phyloP scores from a whole-genome alignment of 148 eudicot genomes.

The Tetragonia tetragonoides region DNA sequence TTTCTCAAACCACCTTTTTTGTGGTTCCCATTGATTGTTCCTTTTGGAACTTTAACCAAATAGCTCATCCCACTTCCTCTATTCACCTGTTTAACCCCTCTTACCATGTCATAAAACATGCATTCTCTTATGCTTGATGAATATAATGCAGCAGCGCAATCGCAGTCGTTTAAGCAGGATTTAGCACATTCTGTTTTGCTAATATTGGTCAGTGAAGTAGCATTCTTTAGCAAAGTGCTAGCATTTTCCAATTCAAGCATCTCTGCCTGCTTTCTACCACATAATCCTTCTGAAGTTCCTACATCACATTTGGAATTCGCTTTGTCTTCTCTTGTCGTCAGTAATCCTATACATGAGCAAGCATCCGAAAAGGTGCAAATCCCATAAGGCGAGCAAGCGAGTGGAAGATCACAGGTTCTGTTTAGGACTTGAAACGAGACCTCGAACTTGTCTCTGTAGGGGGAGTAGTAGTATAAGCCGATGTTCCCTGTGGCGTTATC shows the following conservation, averaged over 20 bases:
- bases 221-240: conserved; percentile 43
- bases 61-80: conserved; percentile 37
- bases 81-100: conserved; percentile 58
- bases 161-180: conserved; percentile 60
- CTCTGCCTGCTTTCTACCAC: conserved; percentile 38
- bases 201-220: conserved; percentile 14
- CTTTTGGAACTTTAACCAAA: conserved; percentile 72
- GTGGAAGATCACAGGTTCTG: conserved; percentile 75
- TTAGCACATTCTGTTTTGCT: conserved; percentile 43
- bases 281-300: conserved; percentile 24
- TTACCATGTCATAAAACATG: conserved; percentile 47
- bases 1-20: conserved; percentile 47
- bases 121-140: conserved; percentile 35
- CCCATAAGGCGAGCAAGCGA: conserved; percentile 62
- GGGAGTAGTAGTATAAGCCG: conserved; percentile 62
- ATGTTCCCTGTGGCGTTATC: conserved; percentile 70
- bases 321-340: conserved; percentile 22
- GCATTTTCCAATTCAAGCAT: conserved; percentile 67
- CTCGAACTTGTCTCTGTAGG: conserved; percentile 47
- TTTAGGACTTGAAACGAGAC: conserved; percentile 60
- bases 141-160: conserved; percentile 64
- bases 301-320: conserved; percentile 35
- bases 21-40: conserved; percentile 20
- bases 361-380: conserved; percentile 59
- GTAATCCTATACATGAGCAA: conserved; percentile 60